Evolutionary conservation across 164 flowering plant species (phyloP), one percentile per base, ranked within the genome.

Genomic region (Houttuynia cordata): DNA sequence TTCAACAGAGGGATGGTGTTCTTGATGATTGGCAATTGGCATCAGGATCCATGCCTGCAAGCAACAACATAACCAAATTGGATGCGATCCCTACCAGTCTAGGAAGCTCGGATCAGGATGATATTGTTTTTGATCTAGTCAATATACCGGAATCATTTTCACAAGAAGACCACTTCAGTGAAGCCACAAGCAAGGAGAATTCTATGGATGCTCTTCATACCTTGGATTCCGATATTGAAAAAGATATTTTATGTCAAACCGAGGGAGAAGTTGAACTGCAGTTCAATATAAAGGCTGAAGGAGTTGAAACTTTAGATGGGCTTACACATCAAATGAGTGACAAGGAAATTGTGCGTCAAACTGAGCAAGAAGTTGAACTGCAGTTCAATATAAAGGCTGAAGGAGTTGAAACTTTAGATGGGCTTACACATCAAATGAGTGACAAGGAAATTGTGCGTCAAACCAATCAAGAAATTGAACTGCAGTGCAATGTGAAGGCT

Each of bases 161-260:
- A n/a, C 59, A 25, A 40, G 52, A 42, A 67, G 62, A 56, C 55
- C 78, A 70, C 65, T 67, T 64, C 67, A 85, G 80, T 69, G 91
- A 81, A 39, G 66, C 79, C 59, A 85, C 77, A 53, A 86, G 94
- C 73, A 60, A 84, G 34, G 99, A 90, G 24, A 70, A 75, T 64
- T 88, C 66, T 51, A 63, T 78, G 74, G 92, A 83, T 75, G 92
- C 92, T 15, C 93, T 83, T 66, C 83, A 84, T 69, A 84, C 81
- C n/a, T 86, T 83, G 63, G 94, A 85, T 60, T 84, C 98, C 37
- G 96, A 90, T 75, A 70, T 69, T 65, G 96, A 90, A 71, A 80
- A 68, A 66, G 94, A 86, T 58, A 39, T 69, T 49, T 89, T 84
- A 68, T 72, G 64, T 62, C 80, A 78, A 64, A 79, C 76, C 59